A percentile compares a stretch with the other conserved stretches of the same genome.
phyloP scores from a whole-genome alignment of 495 filamentous ascomycete genomes.

The Penicillium maclennaniae region DNA sequence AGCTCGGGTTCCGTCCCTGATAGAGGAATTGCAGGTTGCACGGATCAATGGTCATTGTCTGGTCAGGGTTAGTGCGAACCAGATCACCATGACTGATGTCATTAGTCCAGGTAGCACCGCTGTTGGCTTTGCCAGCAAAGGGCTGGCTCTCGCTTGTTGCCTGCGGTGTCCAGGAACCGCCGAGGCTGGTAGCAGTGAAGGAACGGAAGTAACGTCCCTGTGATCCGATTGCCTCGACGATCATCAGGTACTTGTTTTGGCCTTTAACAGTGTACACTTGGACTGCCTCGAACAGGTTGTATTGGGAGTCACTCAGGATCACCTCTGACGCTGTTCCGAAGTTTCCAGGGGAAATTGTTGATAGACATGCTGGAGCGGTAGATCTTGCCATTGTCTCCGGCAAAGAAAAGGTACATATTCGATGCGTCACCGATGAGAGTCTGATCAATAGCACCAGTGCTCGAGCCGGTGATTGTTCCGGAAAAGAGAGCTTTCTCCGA shows the following conservation, averaged over 20 bases:
- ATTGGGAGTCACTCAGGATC: constrained; percentile 46
- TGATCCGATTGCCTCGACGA: constrained; percentile 57
- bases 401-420: constrained; percentile 61
- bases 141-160: constrained; percentile 48
- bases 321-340: constrained; percentile 49
- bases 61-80: constrained; percentile 49
- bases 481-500: constrained; percentile 48
- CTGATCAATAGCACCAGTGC: constrained; percentile 53
- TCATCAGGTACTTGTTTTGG: constrained; percentile 55
- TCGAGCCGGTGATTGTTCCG: constrained; percentile 46
- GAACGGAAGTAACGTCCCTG: constrained; percentile 62
- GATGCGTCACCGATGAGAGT: constrained; percentile 54
- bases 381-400: constrained; percentile 61
- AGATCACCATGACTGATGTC: constrained; percentile 63
- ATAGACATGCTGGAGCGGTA: constrained; percentile 58
- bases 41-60: constrained; percentile 53
- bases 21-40: constrained; percentile 60
- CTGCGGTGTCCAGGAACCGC: constrained; percentile 52
- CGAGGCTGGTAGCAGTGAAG: constrained; percentile 52
- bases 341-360: constrained; percentile 19
- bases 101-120: constrained; percentile 58
- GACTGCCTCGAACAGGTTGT: constrained; percentile 61
- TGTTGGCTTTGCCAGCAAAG: constrained; percentile 62
- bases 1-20: constrained; percentile 44
- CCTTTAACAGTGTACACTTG: constrained; percentile 58